Evolutionary conservation across 306 rosid genomes (phyloP).

Genomic region (Quercus agrifolia): DNA sequence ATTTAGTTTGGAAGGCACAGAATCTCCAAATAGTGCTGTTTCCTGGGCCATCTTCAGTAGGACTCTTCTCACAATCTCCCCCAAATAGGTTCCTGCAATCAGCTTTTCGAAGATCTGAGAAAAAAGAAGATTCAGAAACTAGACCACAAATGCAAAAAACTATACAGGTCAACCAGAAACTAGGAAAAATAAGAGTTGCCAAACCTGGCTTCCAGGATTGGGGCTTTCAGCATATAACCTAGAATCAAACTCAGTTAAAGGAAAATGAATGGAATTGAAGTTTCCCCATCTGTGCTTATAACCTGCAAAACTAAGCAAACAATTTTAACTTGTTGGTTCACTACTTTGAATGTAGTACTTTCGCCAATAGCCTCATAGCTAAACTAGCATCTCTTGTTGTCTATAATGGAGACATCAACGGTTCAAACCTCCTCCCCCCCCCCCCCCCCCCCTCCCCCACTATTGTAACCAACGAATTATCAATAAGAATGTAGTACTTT

Average conservation of each 20-base stretch:
- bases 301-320: constrained; percentile 42
- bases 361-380: no score
- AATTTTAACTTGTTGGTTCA: constrained; percentile 7
- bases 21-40: constrained; percentile 53
- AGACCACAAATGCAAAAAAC: not conserved
- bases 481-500: not conserved
- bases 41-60: constrained; percentile 58
- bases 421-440: no score
- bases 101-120: constrained; percentile 55
- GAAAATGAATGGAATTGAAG: constrained; percentile 54
- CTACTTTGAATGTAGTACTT: no score
- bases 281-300: constrained; percentile 63
- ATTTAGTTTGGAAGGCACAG: constrained; percentile 47
- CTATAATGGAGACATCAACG: no score
- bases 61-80: constrained; percentile 66
- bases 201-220: constrained; percentile 52
- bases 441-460: no score
- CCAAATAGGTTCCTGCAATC: constrained; percentile 57
- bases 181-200: not conserved
- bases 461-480: no score
- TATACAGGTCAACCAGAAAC: not conserved
- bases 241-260: constrained; percentile 48
- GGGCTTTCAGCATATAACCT: constrained; percentile 57
- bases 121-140: not conserved
- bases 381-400: no score